phyloP scores from a whole-genome alignment of 2,329 filamentous ascomycete genomes.

The Fusarium nodosum region DNA sequence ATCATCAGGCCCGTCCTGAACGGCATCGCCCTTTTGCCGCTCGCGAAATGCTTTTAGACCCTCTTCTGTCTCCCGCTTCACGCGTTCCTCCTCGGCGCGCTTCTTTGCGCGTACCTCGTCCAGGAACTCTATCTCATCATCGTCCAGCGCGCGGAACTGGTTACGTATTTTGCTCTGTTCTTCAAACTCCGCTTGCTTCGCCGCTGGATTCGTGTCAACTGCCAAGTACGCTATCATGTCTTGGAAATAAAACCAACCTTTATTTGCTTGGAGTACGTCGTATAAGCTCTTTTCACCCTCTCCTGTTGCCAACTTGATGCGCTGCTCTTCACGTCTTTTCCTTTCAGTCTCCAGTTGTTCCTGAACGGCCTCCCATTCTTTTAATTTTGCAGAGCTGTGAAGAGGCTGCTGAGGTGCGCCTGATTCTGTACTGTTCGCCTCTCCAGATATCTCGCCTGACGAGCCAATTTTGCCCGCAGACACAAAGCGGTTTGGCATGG shows the following conservation, averaged over 20 bases:
- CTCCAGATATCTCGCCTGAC: constrained; percentile 45
- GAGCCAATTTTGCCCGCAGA: constrained; percentile 65
- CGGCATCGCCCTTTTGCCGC: constrained; percentile 58
- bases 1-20: constrained; percentile 21
- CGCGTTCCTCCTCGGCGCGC: constrained; percentile 66
- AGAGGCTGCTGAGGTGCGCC: constrained; percentile 32
- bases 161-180: constrained; percentile 79
- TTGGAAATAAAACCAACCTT: constrained; percentile 65
- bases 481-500: constrained; percentile 69
- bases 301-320: constrained; percentile 58
- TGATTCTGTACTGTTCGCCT: constrained; percentile 24
- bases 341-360: constrained; percentile 73
- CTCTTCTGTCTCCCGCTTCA: constrained; percentile 68
- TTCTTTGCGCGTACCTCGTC: constrained; percentile 67
- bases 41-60: constrained; percentile 69
- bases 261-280: constrained; percentile 84
- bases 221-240: neutral
- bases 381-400: constrained; percentile 45
- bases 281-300: constrained; percentile 73
- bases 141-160: constrained; percentile 82
- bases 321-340: constrained; percentile 65
- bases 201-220: constrained; percentile 62
- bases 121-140: constrained; percentile 83
- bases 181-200: constrained; percentile 86
- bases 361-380: constrained; percentile 75